Percentiles rank a stretch among this genome's conserved stretches.
Evolutionary conservation across 176 grass and related monocot species (phyloP).

Genomic region (Bothriochloa decipiens): DNA sequence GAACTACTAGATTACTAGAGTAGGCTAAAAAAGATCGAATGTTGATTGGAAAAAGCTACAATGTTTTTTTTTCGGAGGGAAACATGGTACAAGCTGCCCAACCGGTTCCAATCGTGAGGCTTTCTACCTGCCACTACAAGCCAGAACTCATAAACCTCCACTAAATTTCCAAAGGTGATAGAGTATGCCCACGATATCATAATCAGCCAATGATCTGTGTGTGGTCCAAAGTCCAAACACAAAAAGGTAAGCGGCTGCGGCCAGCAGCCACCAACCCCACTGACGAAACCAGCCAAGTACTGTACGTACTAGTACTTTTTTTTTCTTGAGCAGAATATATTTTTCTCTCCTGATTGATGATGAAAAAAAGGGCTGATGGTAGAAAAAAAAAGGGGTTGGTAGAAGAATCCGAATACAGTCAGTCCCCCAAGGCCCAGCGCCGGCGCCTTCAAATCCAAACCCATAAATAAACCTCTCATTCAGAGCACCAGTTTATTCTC

Average conservation of each 20-base stretch:
- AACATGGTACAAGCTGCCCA: no score
- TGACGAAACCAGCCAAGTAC: slow-evolving; percentile 27
- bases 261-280: background rate
- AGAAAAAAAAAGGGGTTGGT: no score
- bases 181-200: background rate
- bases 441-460: slow-evolving; percentile 29
- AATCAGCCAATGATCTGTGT: background rate
- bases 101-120: no score
- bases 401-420: background rate
- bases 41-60: no score
- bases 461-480: slow-evolving; percentile 37
- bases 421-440: background rate
- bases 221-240: background rate
- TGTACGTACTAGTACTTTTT: background rate
- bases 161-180: background rate
- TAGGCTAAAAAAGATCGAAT: no score
- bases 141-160: background rate
- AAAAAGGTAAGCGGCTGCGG: background rate
- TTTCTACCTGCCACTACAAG: background rate
- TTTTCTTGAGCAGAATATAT: background rate
- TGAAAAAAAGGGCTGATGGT: background rate
- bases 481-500: background rate
- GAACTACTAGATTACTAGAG: no score
- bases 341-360: background rate
- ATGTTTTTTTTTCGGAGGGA: no score